Conservation (phyloP, 495 filamentous ascomycete genomes). For the Penicillium canescens region DNA sequence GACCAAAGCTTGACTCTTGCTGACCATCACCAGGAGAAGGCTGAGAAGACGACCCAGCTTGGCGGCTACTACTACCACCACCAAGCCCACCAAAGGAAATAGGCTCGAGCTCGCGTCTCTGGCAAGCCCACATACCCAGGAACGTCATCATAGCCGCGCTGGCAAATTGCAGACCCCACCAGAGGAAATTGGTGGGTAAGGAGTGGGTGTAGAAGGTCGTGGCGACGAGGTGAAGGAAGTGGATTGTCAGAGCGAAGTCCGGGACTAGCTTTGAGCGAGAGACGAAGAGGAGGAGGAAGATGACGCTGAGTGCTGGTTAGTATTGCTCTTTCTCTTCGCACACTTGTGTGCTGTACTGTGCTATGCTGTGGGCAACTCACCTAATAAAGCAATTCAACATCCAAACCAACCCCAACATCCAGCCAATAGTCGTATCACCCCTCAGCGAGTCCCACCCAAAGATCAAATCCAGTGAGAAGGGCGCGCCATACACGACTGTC, state of each 20-base stretch:
- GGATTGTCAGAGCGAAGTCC: conserved; percentile 89
- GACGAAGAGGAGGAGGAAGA: conserved; percentile 77
- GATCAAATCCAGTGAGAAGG: conserved; percentile 69
- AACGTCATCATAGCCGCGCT: conserved; percentile 69
- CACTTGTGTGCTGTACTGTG: too few relatives aligned
- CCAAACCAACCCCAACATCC: conserved; percentile 89
- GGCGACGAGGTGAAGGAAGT: conserved; percentile 80
- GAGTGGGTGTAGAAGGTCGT: conserved; percentile 72
- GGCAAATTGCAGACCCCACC: conserved; percentile 80
- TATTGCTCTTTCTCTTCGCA: too few relatives aligned
- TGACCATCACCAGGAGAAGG: conserved; percentile 23
- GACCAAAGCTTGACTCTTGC: conserved; percentile 31
- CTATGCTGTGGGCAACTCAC: conserved; percentile 49
- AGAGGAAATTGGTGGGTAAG: conserved; percentile 73
- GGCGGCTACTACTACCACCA: conserved; percentile 25
- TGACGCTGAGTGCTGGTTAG: conserved; percentile 39
- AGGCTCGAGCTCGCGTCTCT: conserved; percentile 82
- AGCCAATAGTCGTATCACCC: conserved; percentile 89
- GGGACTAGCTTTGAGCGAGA: conserved; percentile 87
- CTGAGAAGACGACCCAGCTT: conserved; percentile 22
- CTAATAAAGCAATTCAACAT: conserved; percentile 72
- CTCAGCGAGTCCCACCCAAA: conserved; percentile 80
- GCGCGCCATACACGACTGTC: conserved; percentile 73
- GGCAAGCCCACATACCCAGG: conserved; percentile 86
- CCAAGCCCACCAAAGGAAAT: conserved; percentile 78